phyloP scores from a whole-genome alignment of 768 basidiomycete species.

The Porphyrellus cyaneotinctus region DNA sequence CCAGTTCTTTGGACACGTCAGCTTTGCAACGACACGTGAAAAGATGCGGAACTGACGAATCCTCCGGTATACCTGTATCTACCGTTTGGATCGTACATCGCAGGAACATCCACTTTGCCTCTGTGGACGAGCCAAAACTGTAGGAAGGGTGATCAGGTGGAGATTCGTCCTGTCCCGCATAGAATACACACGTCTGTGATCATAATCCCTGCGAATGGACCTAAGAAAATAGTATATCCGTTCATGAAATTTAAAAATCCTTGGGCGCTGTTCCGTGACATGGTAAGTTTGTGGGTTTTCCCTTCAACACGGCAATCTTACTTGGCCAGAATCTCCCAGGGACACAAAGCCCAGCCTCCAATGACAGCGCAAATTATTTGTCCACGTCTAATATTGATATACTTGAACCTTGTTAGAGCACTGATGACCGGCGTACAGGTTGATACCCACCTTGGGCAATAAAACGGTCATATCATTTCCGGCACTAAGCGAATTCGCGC shows the following conservation, averaged over 20 bases:
- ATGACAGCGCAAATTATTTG: conserved; percentile 74
- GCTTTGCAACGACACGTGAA: background rate
- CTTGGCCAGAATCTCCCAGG: conserved; percentile 78
- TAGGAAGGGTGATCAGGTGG: background rate
- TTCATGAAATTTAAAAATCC: conserved; percentile 76
- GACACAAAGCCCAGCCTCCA: conserved; percentile 81
- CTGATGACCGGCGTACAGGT: background rate
- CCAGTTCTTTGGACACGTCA: conserved; percentile 59
- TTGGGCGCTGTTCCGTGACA: conserved; percentile 37
- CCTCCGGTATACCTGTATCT: conserved; percentile 77
- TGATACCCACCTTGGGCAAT: conserved; percentile 56
- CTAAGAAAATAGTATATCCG: conserved; percentile 83
- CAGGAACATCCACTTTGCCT: conserved; percentile 72
- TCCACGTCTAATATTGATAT: conserved; percentile 75
- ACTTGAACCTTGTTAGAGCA: conserved; percentile 6
- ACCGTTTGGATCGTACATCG: conserved; percentile 78
- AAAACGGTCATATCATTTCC: conserved; percentile 83
- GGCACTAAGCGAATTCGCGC: conserved; percentile 62
- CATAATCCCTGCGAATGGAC: conserved; percentile 79
- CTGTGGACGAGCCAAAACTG: conserved; percentile 78
- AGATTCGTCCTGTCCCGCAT: background rate
- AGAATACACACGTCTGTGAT: conserved; percentile 47
- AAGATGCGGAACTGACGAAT: conserved; percentile 41
- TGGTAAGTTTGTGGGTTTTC: background rate
- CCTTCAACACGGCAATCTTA: background rate